Percentiles rank a stretch among this genome's conserved stretches.
phyloP scores from a whole-genome alignment of 208 protist species.

The Trichomonas vaginalis region DNA sequence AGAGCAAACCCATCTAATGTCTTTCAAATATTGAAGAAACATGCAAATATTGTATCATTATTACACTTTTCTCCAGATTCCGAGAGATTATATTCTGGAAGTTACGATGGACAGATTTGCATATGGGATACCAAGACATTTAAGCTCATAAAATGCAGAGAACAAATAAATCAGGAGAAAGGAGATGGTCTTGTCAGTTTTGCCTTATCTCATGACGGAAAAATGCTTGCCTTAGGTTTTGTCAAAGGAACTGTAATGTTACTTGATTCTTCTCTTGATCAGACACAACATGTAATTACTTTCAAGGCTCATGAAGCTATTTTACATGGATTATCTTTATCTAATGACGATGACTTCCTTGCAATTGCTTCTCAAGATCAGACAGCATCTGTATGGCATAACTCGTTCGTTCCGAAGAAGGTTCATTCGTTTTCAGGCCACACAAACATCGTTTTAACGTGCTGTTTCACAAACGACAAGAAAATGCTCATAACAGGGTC shows the following conservation, averaged over 20 bases:
- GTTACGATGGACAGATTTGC: background rate
- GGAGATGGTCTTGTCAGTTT: background rate
- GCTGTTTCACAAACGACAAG: background rate
- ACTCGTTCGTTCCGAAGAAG: background rate
- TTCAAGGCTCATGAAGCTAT: background rate
- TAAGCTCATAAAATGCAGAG: background rate
- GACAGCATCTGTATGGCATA: background rate
- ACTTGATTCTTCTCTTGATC: background rate
- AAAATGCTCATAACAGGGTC: background rate
- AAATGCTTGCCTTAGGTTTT: background rate
- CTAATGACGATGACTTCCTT: background rate
- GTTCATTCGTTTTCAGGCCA: background rate
- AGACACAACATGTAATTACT: background rate
- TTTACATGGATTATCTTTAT: background rate
- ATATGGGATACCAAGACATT: background rate
- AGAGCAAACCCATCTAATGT: background rate
- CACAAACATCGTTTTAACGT: background rate
- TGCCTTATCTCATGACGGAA: background rate
- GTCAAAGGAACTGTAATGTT: background rate
- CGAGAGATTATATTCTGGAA: background rate
- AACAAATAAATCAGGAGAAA: background rate
- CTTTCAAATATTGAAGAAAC: background rate
- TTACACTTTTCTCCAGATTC: background rate
- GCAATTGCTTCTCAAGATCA: background rate
- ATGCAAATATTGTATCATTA: background rate